Percentiles rank a stretch among this genome's conserved stretches.
Conservation (phyloP, 139 green algal species). For the Medakamo hakoo region DNA sequence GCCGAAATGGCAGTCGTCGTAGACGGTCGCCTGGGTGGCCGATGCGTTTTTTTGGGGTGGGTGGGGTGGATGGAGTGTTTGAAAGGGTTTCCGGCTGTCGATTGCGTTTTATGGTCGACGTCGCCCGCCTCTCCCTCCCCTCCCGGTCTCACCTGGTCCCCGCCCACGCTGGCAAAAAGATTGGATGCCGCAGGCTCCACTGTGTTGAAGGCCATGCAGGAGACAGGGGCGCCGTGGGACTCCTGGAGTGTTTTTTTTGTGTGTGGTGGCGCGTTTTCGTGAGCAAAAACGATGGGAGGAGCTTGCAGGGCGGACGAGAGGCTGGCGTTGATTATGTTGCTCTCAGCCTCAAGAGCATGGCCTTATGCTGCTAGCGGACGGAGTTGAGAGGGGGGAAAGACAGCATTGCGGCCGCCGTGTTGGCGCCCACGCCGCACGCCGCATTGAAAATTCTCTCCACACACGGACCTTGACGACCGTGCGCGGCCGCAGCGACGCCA, state of each 20-base stretch:
- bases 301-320: no score
- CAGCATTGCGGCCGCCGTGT: background rate
- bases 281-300: background rate
- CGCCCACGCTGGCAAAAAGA: slow-evolving; percentile 39
- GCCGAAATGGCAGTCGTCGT: slow-evolving; percentile 51
- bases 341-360: no score
- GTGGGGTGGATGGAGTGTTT: no score
- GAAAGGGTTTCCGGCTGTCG: no score
- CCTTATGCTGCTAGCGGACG: no score
- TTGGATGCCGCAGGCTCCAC: slow-evolving; percentile 13
- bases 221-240: slow-evolving; percentile 26
- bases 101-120: no score
- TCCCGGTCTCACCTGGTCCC: slow-evolving; percentile 32
- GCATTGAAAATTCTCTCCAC: background rate
- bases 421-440: background rate
- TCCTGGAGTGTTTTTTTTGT: slow-evolving; percentile 19
- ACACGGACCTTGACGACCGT: slow-evolving; percentile 34
- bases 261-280: background rate
- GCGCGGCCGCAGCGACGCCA: slow-evolving; percentile 35
- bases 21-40: slow-evolving; percentile 35
- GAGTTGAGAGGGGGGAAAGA: no score
- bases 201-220: slow-evolving; percentile 14
- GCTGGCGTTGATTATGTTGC: no score
- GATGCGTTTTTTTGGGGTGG: no score
- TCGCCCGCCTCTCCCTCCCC: no score